A percentile compares a stretch with the other conserved stretches of the same genome.
Conservation (phyloP, 2,329 filamentous ascomycete genomes). For the Seiridium cupressi region DNA sequence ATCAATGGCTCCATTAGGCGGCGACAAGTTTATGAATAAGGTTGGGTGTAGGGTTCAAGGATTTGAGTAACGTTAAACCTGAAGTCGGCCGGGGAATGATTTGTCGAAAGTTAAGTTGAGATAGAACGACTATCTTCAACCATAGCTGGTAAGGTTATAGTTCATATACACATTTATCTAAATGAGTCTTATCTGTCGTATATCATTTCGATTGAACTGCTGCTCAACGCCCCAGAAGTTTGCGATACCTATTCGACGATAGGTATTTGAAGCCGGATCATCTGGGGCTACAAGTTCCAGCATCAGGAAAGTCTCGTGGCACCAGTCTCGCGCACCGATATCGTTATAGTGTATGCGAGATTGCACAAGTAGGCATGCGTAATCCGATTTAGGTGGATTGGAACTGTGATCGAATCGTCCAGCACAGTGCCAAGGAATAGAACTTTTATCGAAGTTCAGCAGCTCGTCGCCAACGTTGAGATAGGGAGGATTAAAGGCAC, state of each 20-base stretch:
- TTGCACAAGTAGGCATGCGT: neutral
- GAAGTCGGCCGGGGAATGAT: too few species aligned
- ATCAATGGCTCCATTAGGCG: too few species aligned
- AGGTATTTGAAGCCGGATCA: neutral
- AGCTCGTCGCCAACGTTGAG: neutral
- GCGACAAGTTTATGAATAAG: too few species aligned
- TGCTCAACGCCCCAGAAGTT: neutral
- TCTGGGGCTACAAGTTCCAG: neutral
- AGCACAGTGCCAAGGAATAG: neutral
- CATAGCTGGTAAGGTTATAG: too few species aligned
- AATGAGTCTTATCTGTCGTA: too few species aligned
- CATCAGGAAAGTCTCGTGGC: neutral
- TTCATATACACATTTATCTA: too few species aligned
- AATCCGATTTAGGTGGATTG: neutral
- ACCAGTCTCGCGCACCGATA: neutral
- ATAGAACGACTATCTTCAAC: too few species aligned
- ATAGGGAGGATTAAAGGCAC: neutral
- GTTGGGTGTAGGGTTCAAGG: too few species aligned
- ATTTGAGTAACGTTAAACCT: too few species aligned
- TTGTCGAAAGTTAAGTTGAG: too few species aligned
- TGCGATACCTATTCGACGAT: neutral
- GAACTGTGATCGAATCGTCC: neutral
- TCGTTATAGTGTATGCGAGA: neutral
- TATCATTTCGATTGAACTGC: neutral
- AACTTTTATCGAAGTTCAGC: neutral